These are phyloP conservation scores for Pelargonium citronellum DNA, from an alignment of 441 rosid species.

Conservation along the genomic window DNA sequence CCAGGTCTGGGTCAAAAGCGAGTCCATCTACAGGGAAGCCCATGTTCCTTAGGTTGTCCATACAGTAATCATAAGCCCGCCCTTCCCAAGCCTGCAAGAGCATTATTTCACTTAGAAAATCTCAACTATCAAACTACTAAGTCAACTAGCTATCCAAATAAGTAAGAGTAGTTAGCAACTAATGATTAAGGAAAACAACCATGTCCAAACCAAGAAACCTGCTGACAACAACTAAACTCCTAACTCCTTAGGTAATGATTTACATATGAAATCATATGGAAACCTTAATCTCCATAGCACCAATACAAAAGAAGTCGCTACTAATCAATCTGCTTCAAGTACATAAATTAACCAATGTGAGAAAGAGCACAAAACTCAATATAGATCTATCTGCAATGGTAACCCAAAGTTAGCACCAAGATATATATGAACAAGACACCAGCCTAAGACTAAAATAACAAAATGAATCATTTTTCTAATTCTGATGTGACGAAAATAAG, in stretches of 20 bases:
- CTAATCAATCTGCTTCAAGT: not conserved
- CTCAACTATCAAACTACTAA: not conserved
- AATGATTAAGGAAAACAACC: slow-evolving; percentile 1
- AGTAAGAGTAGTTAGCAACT: not conserved
- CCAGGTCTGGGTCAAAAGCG: slow-evolving; percentile 84
- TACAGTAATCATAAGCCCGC: slow-evolving; percentile 88
- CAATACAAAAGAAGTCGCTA: not conserved
- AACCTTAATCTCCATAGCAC: not conserved
- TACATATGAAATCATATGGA: not conserved
- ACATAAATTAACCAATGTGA: not conserved
- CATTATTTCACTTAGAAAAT: slow-evolving; percentile 15
- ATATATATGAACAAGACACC: not conserved
- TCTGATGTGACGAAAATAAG: slow-evolving; percentile 6
- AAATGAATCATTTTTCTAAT: not conserved
- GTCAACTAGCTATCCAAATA: slow-evolving; percentile 1
- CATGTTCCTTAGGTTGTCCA: slow-evolving; percentile 75
- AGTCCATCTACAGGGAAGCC: slow-evolving; percentile 93
- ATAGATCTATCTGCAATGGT: not conserved
- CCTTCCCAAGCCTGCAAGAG: slow-evolving; percentile 95
- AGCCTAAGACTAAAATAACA: not conserved
- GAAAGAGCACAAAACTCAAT: not conserved
- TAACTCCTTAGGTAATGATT: not conserved
- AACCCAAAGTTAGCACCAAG: not conserved
- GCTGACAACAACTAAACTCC: not conserved
- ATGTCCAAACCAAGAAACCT: not conserved